A percentile compares a stretch with the other conserved stretches of the same genome.
phyloP scores from a whole-genome alignment of 208 protist species.

The Acanthamoeba quina region DNA sequence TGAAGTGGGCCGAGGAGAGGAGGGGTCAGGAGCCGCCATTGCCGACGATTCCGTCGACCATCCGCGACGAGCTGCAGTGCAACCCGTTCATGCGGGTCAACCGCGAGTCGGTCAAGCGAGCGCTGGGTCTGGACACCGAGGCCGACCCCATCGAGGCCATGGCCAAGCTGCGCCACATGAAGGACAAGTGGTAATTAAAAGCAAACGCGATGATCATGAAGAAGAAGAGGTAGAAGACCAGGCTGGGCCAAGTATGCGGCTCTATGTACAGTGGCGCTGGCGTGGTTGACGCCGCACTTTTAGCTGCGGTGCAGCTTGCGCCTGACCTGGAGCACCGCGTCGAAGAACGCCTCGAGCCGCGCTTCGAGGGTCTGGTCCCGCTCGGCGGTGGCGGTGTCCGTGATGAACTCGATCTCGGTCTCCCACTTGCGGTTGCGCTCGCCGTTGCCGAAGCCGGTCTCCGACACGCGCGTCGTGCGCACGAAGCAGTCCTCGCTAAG shows the following conservation, averaged over 20 bases:
- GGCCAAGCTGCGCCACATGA: slow-evolving; percentile 23
- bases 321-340: background rate
- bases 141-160: slow-evolving; percentile 37
- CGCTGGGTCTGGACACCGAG: background rate
- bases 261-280: too few relatives aligned
- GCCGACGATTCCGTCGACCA: slow-evolving; percentile 82
- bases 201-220: too few relatives aligned
- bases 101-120: background rate
- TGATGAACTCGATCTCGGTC: slow-evolving; percentile 32
- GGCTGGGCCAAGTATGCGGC: too few relatives aligned
- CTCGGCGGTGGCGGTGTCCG: background rate
- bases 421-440: slow-evolving; percentile 17
- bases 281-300: too few relatives aligned
- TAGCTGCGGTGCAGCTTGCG: background rate
- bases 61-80: slow-evolving; percentile 74
- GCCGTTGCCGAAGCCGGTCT: slow-evolving; percentile 2
- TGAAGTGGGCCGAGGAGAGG: slow-evolving; percentile 38
- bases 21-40: background rate
- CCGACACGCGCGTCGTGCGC: background rate
- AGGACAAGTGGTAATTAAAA: slow-evolving; percentile 51
- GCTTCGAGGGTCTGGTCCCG: background rate
- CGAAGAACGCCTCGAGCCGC: background rate
- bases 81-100: slow-evolving; percentile 83
- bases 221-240: too few relatives aligned
- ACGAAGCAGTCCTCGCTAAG: slow-evolving; percentile 4